A percentile compares a stretch with the other conserved stretches of the same genome.
Evolutionary conservation across 805 yeast species (phyloP).

Genomic region (Maudiozyma pseudohumilis): DNA sequence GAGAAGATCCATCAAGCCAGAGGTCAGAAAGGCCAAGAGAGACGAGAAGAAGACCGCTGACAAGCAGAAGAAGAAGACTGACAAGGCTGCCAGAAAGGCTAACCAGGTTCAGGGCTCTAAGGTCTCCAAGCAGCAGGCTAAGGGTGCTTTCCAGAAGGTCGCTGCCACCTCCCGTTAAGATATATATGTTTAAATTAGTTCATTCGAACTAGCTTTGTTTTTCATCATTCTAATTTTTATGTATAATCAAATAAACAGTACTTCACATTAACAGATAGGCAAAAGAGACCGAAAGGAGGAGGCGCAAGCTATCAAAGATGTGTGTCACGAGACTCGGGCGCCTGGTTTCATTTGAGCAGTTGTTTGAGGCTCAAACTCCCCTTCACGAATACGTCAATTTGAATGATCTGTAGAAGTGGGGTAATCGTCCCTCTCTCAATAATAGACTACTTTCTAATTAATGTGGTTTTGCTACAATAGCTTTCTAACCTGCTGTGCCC

Average conservation of each 20-base stretch:
- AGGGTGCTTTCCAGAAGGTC: slow-evolving; percentile 97
- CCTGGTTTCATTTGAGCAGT: too few relatives aligned
- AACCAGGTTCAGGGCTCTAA: slow-evolving; percentile 60
- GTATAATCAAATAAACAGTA: slow-evolving; percentile 4
- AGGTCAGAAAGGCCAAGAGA: slow-evolving; percentile 96
- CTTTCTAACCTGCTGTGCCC: too few relatives aligned
- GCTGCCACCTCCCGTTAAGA: slow-evolving; percentile 91
- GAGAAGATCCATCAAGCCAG: slow-evolving; percentile 93
- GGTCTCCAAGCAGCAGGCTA: slow-evolving; percentile 91
- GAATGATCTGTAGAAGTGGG: too few relatives aligned
- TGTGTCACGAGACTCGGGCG: too few relatives aligned
- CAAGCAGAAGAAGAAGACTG: slow-evolving; percentile 84
- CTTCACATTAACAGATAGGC: too few relatives aligned
- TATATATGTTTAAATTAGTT: slow-evolving; percentile 6
- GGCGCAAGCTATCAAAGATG: too few relatives aligned
- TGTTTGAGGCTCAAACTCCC: too few relatives aligned
- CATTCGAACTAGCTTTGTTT: not conserved
- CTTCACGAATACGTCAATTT: too few relatives aligned
- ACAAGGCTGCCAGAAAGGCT: slow-evolving; percentile 89
- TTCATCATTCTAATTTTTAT: slow-evolving; percentile 5
- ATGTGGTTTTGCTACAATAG: too few relatives aligned
- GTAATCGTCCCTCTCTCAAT: too few relatives aligned
- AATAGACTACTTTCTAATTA: too few relatives aligned
- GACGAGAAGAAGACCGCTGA: slow-evolving; percentile 75
- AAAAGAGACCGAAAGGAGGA: too few relatives aligned